Percentiles rank a stretch among this genome's conserved stretches.
These are phyloP conservation scores for Anisodus acutangulus DNA, from an alignment of 257 asterid genomes.

Conservation along the genomic window DNA sequence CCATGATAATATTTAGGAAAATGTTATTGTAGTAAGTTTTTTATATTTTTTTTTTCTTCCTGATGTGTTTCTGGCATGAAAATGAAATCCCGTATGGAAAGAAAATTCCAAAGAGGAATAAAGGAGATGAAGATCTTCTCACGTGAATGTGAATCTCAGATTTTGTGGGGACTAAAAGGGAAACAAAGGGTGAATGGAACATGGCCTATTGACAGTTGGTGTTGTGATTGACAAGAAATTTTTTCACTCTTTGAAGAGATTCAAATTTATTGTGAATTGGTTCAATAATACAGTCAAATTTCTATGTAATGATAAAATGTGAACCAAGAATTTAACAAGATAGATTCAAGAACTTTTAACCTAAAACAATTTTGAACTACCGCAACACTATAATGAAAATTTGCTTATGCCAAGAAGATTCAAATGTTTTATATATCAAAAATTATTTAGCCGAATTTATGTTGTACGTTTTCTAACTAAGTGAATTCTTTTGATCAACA, in stretches of 20 bases:
- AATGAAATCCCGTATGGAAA: not conserved
- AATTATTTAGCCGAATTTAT: not conserved
- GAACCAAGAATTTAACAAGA: not conserved
- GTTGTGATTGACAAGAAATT: not conserved
- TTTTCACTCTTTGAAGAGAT: not conserved
- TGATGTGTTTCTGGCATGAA: not conserved
- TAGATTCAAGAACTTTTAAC: not conserved
- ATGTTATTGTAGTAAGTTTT: not conserved
- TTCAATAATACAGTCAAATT: no score
- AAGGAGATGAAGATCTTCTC: not conserved
- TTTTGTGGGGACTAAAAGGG: constrained; percentile 25
- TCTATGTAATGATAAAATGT: no score
- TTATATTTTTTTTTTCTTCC: not conserved
- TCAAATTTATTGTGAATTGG: no score
- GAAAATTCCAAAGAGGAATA: constrained; percentile 17
- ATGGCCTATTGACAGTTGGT: not conserved
- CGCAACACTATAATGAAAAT: not conserved
- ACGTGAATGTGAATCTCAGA: not conserved
- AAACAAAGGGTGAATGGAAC: not conserved
- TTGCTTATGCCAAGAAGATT: not conserved
- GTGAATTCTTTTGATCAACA: not conserved
- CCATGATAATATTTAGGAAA: not conserved
- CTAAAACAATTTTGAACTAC: not conserved
- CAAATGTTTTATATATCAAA: not conserved
- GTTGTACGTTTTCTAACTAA: not conserved